phyloP scores from a whole-genome alignment of 805 yeast species.

The Wickerhamiella vanderwaltii region DNA sequence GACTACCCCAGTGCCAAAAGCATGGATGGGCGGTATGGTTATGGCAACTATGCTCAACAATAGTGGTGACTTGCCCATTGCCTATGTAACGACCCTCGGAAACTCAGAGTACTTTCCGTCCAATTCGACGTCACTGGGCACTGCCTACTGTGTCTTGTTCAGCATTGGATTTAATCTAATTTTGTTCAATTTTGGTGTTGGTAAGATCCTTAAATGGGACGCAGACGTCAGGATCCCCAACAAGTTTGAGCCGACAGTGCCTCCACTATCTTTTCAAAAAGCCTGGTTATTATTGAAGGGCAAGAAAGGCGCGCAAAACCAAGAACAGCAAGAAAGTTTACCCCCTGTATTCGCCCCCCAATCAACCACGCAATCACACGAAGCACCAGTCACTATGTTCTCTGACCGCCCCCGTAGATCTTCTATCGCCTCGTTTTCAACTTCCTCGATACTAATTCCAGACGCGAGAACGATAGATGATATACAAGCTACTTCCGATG shows the following conservation, averaged over 20 bases:
- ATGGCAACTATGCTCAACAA: conserved; percentile 69
- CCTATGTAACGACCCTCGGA: conserved; percentile 55
- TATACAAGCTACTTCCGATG: conserved; percentile 8
- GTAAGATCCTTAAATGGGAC: conserved; percentile 57
- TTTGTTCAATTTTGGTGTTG: conserved; percentile 68
- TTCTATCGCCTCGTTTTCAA: background rate
- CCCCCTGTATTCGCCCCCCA: background rate
- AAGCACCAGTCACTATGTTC: background rate
- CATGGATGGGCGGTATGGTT: conserved; percentile 66
- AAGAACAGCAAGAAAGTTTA: too few relatives aligned
- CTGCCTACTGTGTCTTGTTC: conserved; percentile 72
- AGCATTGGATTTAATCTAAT: conserved; percentile 53
- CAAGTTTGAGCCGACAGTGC: conserved; percentile 20
- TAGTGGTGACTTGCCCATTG: conserved; percentile 74
- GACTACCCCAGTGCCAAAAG: conserved; percentile 48
- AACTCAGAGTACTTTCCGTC: conserved; percentile 44
- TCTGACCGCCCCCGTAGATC: too few relatives aligned
- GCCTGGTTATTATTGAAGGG: background rate
- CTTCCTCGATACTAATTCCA: too few relatives aligned
- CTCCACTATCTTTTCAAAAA: conserved; percentile 14
- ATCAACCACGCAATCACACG: background rate
- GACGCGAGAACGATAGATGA: conserved; percentile 2
- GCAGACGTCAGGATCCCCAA: conserved; percentile 33
- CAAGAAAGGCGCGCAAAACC: background rate
- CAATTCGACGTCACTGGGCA: conserved; percentile 58